Conservation (phyloP, 176 grass and related monocot genomes). For the Urochloa ruziziensis region DNA sequence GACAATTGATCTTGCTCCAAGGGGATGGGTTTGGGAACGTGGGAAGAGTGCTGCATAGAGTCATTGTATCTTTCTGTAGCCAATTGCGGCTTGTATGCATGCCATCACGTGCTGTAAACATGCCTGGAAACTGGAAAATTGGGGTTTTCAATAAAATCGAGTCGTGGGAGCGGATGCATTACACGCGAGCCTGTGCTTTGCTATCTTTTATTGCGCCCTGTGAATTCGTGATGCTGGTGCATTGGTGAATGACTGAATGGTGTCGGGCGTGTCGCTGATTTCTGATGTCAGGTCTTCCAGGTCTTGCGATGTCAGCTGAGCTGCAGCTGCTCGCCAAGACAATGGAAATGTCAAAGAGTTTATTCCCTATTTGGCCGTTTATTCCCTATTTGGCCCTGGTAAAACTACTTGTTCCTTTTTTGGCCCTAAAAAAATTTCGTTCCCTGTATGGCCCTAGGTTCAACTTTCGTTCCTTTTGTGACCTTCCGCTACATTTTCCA, state of each 20-base stretch:
- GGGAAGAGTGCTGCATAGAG: not conserved
- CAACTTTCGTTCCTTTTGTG: no score
- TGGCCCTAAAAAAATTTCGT: no score
- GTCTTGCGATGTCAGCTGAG: not conserved
- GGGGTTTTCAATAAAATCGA: slow-evolving; percentile 32
- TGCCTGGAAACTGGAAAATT: slow-evolving; percentile 9
- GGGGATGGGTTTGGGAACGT: not conserved
- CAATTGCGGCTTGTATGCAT: slow-evolving; percentile 31
- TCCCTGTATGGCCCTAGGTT: no score
- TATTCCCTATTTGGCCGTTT: no score
- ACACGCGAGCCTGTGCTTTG: not conserved
- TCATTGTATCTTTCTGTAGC: slow-evolving; percentile 6
- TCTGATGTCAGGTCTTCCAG: not conserved
- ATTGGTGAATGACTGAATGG: not conserved
- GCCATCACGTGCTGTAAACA: slow-evolving; percentile 33
- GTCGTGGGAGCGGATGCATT: not conserved
- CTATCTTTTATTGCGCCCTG: not conserved
- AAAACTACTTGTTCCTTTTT: no score
- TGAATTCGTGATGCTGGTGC: not conserved
- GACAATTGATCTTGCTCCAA: slow-evolving; percentile 29
- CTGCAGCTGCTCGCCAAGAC: not conserved
- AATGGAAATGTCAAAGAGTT: not conserved
- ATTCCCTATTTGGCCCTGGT: no score
- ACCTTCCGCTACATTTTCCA: no score
- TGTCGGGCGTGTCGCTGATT: not conserved